Percentiles rank a stretch among this genome's conserved stretches.
Evolutionary conservation across 1,139 yeast genomes (phyloP).

Genomic region (Blastobotrys proliferans): DNA sequence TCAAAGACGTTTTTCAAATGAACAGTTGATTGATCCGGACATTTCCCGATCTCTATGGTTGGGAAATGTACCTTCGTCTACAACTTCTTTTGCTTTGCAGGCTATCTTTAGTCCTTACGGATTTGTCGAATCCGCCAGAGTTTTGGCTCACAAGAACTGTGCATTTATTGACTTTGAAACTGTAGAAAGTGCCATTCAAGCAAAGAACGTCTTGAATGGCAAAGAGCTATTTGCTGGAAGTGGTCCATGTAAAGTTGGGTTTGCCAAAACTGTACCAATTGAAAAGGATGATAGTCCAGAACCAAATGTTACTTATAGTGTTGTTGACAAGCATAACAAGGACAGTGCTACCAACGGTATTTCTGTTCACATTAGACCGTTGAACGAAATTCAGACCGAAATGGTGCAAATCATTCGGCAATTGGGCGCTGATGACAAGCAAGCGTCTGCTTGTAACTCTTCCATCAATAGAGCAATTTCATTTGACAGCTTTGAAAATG

Average conservation of each 20-base stretch:
- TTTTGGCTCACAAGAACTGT: conserved; percentile 47
- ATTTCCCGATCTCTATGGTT: conserved; percentile 65
- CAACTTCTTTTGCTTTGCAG: conserved; percentile 43
- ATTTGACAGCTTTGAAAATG: conserved; percentile 25
- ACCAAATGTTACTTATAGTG: conserved; percentile 11
- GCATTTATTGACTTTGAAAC: conserved; percentile 73
- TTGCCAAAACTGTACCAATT: conserved; percentile 34
- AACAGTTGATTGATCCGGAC: conserved; percentile 7
- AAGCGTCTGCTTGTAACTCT: conserved; percentile 19
- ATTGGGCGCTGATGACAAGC: conserved; percentile 33
- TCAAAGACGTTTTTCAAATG: conserved; percentile 3
- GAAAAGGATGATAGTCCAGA: not conserved
- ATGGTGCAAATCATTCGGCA: conserved; percentile 26
- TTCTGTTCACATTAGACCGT: conserved; percentile 3
- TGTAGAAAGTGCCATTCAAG: conserved; percentile 71
- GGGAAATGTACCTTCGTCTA: conserved; percentile 64
- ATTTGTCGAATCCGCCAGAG: conserved; percentile 52
- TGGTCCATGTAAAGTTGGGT: conserved; percentile 40
- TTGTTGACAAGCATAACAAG: conserved; percentile 18
- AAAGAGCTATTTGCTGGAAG: conserved; percentile 74
- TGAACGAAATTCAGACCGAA: conserved; percentile 30
- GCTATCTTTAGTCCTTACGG: conserved; percentile 53
- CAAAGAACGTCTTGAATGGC: conserved; percentile 73
- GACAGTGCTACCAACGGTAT: not conserved
- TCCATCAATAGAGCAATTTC: conserved; percentile 31